Percentiles rank a stretch among this genome's conserved stretches.
These are phyloP conservation scores for Sugiyamaella japonica DNA, from an alignment of 1,139 yeast genomes.

Conservation along the genomic window DNA sequence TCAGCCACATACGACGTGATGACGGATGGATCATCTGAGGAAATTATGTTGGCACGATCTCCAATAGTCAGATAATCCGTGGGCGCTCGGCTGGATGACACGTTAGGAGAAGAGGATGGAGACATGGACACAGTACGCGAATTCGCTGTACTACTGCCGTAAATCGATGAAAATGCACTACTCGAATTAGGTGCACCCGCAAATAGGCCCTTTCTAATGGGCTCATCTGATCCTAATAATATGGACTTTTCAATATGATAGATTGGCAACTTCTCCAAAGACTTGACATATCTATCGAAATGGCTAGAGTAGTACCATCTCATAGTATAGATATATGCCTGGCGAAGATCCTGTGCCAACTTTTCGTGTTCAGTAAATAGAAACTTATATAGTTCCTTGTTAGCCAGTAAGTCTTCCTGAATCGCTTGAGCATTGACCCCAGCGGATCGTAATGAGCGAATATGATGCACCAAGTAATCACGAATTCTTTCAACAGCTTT, in stretches of 20 bases:
- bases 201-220: constrained; percentile 19
- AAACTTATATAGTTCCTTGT: constrained; percentile 61
- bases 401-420: constrained; percentile 64
- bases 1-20: constrained; percentile 88
- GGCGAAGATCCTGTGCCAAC: constrained; percentile 72
- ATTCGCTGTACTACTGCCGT: constrained; percentile 12
- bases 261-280: constrained; percentile 63
- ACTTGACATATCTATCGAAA: constrained; percentile 75
- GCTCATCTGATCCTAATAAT: constrained; percentile 49
- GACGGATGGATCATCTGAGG: constrained; percentile 59
- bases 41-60: constrained; percentile 54
- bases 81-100: constrained; percentile 28
- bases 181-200: constrained; percentile 12
- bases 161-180: constrained; percentile 17
- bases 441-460: constrained; percentile 59
- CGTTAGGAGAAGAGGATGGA: constrained; percentile 21
- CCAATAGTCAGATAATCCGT: constrained; percentile 57
- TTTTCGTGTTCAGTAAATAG: constrained; percentile 55
- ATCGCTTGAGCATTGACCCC: constrained; percentile 62
- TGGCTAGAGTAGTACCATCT: constrained; percentile 85
- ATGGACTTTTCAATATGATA: constrained; percentile 54
- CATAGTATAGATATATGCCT: constrained; percentile 86
- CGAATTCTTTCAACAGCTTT: constrained; percentile 74
- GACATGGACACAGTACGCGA: constrained; percentile 30
- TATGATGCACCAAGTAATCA: constrained; percentile 62